Base-by-base conservation (phyloP, 805 yeast species). In the Wickerhamomyces bovis region DNA sequence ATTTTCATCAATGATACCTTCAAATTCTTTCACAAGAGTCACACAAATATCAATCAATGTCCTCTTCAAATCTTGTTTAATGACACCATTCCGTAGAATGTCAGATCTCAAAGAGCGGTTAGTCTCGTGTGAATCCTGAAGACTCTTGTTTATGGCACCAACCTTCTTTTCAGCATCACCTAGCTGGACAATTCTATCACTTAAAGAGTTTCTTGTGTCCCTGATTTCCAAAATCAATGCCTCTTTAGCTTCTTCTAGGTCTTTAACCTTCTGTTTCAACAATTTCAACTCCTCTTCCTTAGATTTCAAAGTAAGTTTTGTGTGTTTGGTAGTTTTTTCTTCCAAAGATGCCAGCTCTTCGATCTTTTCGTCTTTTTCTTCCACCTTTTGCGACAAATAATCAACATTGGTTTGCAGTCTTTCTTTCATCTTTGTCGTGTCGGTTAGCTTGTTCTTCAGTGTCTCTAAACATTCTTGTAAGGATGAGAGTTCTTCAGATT, bases 251-350 rank as follows among this genome's bases (percentile, higher is more conserved):
- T 39, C 36, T 18, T 38, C 43, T 1, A 45, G 18, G 3, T 39
- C 43, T 3, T 31, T 30, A 2, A 45, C 33, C 13, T 22, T 36
- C 4, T n/a, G 30, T 23, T 45, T 57, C 39, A 53, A 31, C 2
- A 44, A 39, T 13, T 43, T 44, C 10, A 52, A 53, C 20, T 52
- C 61, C 1, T 50, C 53, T 8, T 50, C 52, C 35, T 53, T 55
- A 10, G 42, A 45, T 28, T 43, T 44, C 3, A 51, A 25, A 4
- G 28, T 36, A 21, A 39, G 7, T 7, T 16, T 33, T 4, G 12
- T 3, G 4, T 33, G 19, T 6, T 18, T 33, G 15, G 20, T 13
- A 10, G 20, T 33, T 11, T 33, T 33, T 11, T 16, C 20, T 33
- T 33, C 36, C 11, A 46, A 10, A 12, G 20, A 33, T 12, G 18